Conservation (phyloP, 2,329 filamentous ascomycete species). For the Microcyclospora pomicola region DNA sequence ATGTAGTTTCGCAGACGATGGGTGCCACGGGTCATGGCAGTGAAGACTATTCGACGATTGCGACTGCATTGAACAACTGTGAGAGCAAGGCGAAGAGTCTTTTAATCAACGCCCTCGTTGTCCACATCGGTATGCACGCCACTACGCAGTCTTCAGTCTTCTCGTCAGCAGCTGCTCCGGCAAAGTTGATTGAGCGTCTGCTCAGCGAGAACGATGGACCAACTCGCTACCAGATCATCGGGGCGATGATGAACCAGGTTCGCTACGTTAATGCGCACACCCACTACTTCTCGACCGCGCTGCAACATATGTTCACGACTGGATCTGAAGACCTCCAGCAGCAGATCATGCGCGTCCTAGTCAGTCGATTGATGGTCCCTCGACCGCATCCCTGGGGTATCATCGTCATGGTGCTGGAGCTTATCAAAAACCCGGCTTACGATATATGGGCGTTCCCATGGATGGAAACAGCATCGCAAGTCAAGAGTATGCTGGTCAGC, state of each 20-base stretch:
- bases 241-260: conserved; percentile 79
- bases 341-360: conserved; percentile 74
- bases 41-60: conserved; percentile 61
- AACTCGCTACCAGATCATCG: conserved; percentile 70
- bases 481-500: conserved; percentile 29
- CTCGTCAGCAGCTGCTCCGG: conserved; percentile 50
- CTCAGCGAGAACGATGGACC: conserved; percentile 62
- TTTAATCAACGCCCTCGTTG: conserved; percentile 68
- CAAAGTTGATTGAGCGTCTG: conserved; percentile 60
- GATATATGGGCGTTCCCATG: conserved; percentile 88
- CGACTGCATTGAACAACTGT: conserved; percentile 53
- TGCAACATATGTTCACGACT: conserved; percentile 66
- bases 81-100: conserved; percentile 30
- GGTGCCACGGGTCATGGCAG: conserved; percentile 41
- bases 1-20: conserved; percentile 38
- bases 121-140: conserved; percentile 65
- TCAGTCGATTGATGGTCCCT: conserved; percentile 77
- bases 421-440: conserved; percentile 82
- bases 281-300: conserved; percentile 76
- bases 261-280: conserved; percentile 82
- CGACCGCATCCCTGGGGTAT: conserved; percentile 95
- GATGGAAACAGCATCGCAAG: conserved; percentile 79
- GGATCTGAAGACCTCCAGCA: conserved; percentile 65
- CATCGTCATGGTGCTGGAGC: conserved; percentile 73
- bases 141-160: conserved; percentile 53